Evolutionary conservation across 805 yeast genomes (phyloP).

Genomic region (Starmerella kuoi): DNA sequence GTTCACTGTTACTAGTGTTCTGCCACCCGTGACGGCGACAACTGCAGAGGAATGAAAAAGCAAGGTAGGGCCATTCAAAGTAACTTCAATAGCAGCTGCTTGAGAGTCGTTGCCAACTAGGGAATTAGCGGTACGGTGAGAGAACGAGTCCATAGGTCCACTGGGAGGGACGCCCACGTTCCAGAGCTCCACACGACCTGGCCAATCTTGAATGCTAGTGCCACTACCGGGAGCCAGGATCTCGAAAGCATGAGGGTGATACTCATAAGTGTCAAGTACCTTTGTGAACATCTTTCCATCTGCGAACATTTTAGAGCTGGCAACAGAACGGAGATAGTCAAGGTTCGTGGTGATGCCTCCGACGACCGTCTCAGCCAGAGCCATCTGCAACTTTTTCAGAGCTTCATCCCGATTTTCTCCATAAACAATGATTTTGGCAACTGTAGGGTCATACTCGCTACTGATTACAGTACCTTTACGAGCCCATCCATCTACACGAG

Average conservation of each 20-base stretch:
- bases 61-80: conserved; percentile 76
- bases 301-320: conserved; percentile 71
- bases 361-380: conserved; percentile 74
- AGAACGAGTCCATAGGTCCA: conserved; percentile 93
- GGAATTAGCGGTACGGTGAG: conserved; percentile 80
- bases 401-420: conserved; percentile 85
- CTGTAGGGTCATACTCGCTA: conserved; percentile 91
- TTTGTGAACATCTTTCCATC: conserved; percentile 77
- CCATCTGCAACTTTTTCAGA: conserved; percentile 58
- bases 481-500: conserved; percentile 93
- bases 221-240: conserved; percentile 82
- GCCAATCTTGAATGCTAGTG: conserved; percentile 92
- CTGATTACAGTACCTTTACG: conserved; percentile 74
- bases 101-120: conserved; percentile 74
- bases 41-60: conserved; percentile 70
- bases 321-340: conserved; percentile 79
- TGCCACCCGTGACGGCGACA: conserved; percentile 82
- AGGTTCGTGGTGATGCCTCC: conserved; percentile 82
- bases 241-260: conserved; percentile 76
- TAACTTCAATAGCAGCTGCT: conserved; percentile 85
- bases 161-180: conserved; percentile 95
- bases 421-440: conserved; percentile 92
- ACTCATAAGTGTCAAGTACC: conserved; percentile 68
- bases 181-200: conserved; percentile 79
- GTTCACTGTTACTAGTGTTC: conserved; percentile 52